phyloP scores from a whole-genome alignment of 805 yeast genomes.

The Saccharomycopsis sp. region DNA sequence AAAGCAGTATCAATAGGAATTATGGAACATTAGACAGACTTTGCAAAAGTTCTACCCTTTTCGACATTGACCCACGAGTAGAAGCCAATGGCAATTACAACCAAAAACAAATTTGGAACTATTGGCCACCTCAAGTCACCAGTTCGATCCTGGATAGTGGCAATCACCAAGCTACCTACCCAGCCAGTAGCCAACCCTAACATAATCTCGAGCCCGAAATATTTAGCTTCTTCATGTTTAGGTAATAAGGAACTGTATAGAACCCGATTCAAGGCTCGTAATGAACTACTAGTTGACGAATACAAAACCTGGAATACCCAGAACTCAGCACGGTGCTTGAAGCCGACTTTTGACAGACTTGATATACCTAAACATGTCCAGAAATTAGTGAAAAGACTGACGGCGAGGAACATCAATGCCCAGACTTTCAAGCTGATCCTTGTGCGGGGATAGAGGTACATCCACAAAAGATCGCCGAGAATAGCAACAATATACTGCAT shows the following conservation, averaged over 20 bases:
- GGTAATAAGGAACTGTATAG: constrained; percentile 35
- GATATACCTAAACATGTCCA: constrained; percentile 37
- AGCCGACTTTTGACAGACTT: constrained; percentile 28
- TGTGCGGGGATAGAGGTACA: constrained; percentile 30
- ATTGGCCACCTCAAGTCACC: constrained; percentile 34
- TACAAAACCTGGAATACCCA: constrained; percentile 37
- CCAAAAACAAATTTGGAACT: constrained; percentile 32
- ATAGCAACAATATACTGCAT: constrained; percentile 32
- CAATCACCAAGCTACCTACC: constrained; percentile 35
- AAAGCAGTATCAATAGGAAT: too few species aligned
- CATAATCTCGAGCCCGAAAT: constrained; percentile 36
- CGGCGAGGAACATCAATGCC: constrained; percentile 31
- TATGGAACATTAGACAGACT: neutral
- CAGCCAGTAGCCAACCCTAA: constrained; percentile 37
- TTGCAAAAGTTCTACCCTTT: constrained; percentile 24
- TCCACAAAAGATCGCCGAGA: constrained; percentile 34
- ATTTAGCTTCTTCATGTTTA: constrained; percentile 37
- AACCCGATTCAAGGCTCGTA: constrained; percentile 33
- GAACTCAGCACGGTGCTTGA: constrained; percentile 38
- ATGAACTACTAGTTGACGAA: constrained; percentile 31
- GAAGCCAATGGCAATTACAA: constrained; percentile 25
- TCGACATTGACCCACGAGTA: constrained; percentile 30
- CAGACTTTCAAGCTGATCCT: constrained; percentile 29
- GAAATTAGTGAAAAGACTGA: constrained; percentile 32
- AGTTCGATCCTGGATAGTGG: constrained; percentile 35